Conservation (phyloP, 2,329 filamentous ascomycete species). For the Ophiosphaerella narmari region DNA sequence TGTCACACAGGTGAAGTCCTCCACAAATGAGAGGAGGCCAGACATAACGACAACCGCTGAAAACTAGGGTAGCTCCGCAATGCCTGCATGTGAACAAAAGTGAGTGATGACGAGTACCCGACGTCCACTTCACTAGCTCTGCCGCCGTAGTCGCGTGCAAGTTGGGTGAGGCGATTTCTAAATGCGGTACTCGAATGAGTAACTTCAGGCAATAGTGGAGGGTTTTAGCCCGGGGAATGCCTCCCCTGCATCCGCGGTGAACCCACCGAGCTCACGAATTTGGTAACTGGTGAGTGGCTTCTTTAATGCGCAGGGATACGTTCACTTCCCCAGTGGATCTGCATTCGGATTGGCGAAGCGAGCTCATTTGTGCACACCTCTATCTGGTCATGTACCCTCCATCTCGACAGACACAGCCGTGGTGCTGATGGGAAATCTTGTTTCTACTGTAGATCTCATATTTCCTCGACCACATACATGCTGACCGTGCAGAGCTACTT, state of each 20-base stretch:
- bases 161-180: constrained; percentile 15
- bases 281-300: constrained; percentile 34
- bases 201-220: constrained; percentile 22
- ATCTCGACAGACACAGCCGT: constrained; percentile 14
- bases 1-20: constrained; percentile 19
- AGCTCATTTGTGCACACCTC: constrained; percentile 26
- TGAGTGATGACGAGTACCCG: constrained; percentile 31
- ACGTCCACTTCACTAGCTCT: constrained; percentile 39
- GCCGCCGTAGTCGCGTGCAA: constrained; percentile 43
- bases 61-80: constrained; percentile 16
- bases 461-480: not conserved
- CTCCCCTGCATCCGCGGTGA: constrained; percentile 39
- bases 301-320: constrained; percentile 26
- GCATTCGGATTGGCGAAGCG: constrained; percentile 41
- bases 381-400: constrained; percentile 21
- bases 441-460: not conserved
- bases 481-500: not conserved
- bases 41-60: constrained; percentile 17
- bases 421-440: constrained; percentile 7
- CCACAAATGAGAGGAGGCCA: constrained; percentile 19
- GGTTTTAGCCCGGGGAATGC: constrained; percentile 33
- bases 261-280: constrained; percentile 18
- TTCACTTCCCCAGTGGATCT: constrained; percentile 29
- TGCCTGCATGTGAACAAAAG: constrained; percentile 22
- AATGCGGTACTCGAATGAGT: constrained; percentile 21